Base-by-base conservation (phyloP, 2,329 filamentous ascomycete genomes). In the Endoconidiophora laricicola region DNA sequence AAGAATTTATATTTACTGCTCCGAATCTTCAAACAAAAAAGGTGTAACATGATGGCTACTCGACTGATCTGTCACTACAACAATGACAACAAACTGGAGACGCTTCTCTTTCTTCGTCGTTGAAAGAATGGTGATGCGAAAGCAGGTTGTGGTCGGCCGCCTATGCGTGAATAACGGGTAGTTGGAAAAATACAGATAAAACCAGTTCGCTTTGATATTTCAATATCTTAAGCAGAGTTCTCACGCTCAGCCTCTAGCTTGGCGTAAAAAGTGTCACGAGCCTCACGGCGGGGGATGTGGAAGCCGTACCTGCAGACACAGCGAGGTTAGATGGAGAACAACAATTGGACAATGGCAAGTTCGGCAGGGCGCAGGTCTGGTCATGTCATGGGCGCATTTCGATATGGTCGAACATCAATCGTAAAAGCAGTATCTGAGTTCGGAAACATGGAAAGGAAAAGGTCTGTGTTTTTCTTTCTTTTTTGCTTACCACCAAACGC, bases 271-370 rank as follows among this genome's bases (percentile, higher is more conserved):
- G 65, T 65, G 65, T 79, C 75, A 61, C 75, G 74, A 56, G 67
- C 69, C 60, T 69, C 62, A 60, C 72, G 76, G 63, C 74, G 73
- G 57, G 74, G 75, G 60, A 77, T 65, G 67, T 79, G 75, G 68
- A 62, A 79, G 62, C 75, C 74, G 69, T 78, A 74, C 74, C 74
- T 78, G 33, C 4, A 36, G 29, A 41, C 23, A n/a, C 16, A 18
- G 6, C 14, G 37, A 38, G 29, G 46, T 52, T 40, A 45, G 50
- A 39, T 45, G 9, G 29, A n/a, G 36, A 5, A n/a, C 16, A 12
- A 29, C 20, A 20, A 46, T 16, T 22, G 44, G 29, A n/a, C 18
- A 22, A 46, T 4, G 26, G n/a, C 18, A 46, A 7, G 12, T 46
- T 39, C 44, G 16, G 26, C 29, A 12, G 6, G 10, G 3, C 4